Base-by-base conservation (phyloP, 2,329 filamentous ascomycete species). In the Coniochaeta sp. region DNA sequence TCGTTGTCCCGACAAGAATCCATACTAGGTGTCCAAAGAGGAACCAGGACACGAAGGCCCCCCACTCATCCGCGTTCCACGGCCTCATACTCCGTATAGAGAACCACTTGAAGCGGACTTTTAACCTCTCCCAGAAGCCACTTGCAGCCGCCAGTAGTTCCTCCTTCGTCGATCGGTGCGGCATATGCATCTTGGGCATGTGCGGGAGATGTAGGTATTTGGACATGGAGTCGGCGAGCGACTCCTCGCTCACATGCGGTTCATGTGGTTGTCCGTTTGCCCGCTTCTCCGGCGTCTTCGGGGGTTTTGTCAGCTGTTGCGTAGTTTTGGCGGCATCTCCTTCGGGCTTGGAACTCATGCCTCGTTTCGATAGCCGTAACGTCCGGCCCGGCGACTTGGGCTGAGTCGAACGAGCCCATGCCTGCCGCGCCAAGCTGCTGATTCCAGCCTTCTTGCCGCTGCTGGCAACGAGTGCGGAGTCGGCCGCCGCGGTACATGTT, bases 1-100 rank as follows among this genome's bases (percentile, higher is more conserved):
- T 97, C 0, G 94, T 99, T 1, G 94, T 99, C 51, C 94, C 94
- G 27, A 97, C 79, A n/a, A 97, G 79, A 60, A 99, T 82, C 94
- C 94, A 99, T 10, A 96, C 81, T 8, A 99, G 76, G 68, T 99
- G 94, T 0, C 92, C 94, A 51, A 96, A 78, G 56, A 97, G 79
- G 56, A 99, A 87, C 92, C 92, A 97, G 2, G 94, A 97, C 50
- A 90, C 83, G 56, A 99, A 92, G 4, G 94, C 94, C 45, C 91
- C 89, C 76, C 96, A 96, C 71, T 99, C 94, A 67, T 99, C 94
- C 20, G 86, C 81, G 67, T 95, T 99, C 82, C 94, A 99, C 0
- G 94, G 94, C 32, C 94, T 81, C 67, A 88, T 89, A 65, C 91
- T 96, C 64, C 91, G 79, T 61, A 99, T 99, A 2, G 94, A 95